phyloP scores from a whole-genome alignment of 2,329 filamentous ascomycete genomes.

The Diaporthe citriasiana region DNA sequence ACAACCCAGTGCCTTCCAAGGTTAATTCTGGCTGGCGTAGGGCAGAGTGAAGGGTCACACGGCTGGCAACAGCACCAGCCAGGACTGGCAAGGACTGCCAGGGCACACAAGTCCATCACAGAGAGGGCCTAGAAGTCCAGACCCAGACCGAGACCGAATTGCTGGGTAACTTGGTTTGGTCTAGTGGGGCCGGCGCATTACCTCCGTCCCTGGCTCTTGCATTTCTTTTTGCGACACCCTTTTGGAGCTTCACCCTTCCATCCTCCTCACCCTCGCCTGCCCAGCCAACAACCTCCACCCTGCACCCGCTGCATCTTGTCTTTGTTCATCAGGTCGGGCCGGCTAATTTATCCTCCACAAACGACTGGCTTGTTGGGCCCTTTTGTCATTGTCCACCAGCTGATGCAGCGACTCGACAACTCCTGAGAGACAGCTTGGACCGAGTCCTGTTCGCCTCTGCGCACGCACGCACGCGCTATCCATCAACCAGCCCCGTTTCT shows the following conservation, averaged over 20 bases:
- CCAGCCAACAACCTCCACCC: conserved; percentile 8
- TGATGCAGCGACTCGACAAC: conserved; percentile 8
- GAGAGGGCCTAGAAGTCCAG: conserved; percentile 19
- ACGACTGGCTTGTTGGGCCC: not conserved
- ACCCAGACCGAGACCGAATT: conserved; percentile 9
- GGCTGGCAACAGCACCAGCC: conserved; percentile 13
- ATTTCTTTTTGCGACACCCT: conserved; percentile 36
- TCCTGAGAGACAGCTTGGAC: not conserved
- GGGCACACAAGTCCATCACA: conserved; percentile 8
- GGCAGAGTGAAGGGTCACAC: conserved; percentile 1
- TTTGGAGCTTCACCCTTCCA: conserved; percentile 30
- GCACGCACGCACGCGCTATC: not conserved
- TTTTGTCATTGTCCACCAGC: conserved; percentile 5
- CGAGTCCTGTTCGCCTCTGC: conserved; percentile 8
- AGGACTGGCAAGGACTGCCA: not conserved
- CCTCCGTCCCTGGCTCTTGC: conserved; percentile 31
- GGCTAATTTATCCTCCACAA: not conserved
- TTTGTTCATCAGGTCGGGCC: conserved; percentile 28
- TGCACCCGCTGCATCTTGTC: conserved; percentile 7
- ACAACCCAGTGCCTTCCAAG: conserved; percentile 7
- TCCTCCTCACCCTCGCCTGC: conserved; percentile 3
- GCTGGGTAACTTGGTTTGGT: conserved; percentile 20
- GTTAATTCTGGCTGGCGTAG: not conserved
- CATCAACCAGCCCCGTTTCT: conserved; percentile 9
- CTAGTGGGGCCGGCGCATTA: conserved; percentile 35